Conservation (phyloP, 2,329 filamentous ascomycete genomes). For the Ceratocystis colombiana region DNA sequence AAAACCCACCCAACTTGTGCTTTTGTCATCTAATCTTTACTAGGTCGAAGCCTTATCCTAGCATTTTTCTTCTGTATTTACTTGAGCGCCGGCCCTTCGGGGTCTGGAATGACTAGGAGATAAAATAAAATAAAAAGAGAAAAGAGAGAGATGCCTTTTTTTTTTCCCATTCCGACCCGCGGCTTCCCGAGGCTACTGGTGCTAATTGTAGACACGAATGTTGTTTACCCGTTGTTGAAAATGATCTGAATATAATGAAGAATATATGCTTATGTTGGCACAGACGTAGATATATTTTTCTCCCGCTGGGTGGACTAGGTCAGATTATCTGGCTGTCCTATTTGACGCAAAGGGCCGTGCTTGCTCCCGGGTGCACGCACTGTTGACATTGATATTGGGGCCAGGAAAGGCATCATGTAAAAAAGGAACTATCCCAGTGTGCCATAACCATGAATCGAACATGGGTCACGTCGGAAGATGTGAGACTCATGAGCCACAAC, state of each 20-base stretch:
- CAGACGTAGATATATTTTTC: background rate
- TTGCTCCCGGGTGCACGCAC: too few species aligned
- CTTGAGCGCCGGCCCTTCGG: background rate
- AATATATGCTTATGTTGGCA: background rate
- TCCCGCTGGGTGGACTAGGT: background rate
- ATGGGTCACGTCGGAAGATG: constrained; percentile 3
- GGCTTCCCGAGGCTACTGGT: too few species aligned
- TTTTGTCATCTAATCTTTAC: background rate
- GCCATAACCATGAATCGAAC: constrained; percentile 13
- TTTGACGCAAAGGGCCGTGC: too few species aligned
- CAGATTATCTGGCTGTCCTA: too few species aligned
- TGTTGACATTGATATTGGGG: background rate
- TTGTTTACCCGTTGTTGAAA: background rate
- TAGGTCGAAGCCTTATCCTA: background rate
- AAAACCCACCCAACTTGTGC: background rate
- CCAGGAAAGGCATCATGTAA: background rate
- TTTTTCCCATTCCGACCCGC: too few species aligned
- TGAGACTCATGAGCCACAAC: background rate
- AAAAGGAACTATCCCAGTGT: background rate
- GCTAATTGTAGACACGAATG: too few species aligned
- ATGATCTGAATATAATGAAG: background rate
- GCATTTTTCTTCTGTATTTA: too few species aligned
- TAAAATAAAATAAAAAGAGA: background rate
- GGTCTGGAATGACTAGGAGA: background rate
- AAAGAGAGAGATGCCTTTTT: background rate